These are phyloP conservation scores for Thyridium curvatum DNA, from an alignment of 2,329 filamentous ascomycete species.

Conservation along the genomic window DNA sequence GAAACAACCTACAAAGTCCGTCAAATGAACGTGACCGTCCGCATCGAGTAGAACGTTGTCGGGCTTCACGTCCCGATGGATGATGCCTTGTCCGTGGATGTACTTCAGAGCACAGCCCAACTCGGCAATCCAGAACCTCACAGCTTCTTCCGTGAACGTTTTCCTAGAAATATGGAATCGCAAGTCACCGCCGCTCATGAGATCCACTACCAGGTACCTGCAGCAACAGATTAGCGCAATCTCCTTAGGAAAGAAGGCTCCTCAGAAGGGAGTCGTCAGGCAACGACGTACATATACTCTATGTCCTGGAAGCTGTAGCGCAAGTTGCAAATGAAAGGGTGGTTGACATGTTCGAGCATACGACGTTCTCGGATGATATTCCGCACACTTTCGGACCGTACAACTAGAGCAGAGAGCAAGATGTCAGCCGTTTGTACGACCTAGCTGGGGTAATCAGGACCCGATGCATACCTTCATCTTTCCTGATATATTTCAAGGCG, in stretches of 20 bases:
- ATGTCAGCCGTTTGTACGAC: conserved; percentile 2
- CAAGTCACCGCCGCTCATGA: conserved; percentile 96
- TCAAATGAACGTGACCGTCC: conserved; percentile 92
- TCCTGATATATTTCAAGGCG: conserved; percentile 95
- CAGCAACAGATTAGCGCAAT: too few relatives aligned
- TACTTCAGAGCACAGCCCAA: conserved; percentile 86
- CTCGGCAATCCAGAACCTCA: conserved; percentile 95
- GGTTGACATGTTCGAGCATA: conserved; percentile 97
- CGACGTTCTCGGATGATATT: conserved; percentile 96
- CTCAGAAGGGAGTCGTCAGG: background rate
- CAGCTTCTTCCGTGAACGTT: conserved; percentile 94
- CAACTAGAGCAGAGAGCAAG: conserved; percentile 52
- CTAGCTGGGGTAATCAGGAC: background rate
- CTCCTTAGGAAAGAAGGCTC: background rate
- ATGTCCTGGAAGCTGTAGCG: conserved; percentile 99
- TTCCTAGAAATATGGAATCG: conserved; percentile 97
- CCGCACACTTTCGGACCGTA: conserved; percentile 93
- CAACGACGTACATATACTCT: conserved; percentile 74
- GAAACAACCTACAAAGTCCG: conserved; percentile 73
- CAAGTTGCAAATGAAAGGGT: conserved; percentile 96
- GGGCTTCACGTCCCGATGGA: conserved; percentile 86
- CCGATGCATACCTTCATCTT: conserved; percentile 83
- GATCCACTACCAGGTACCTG: conserved; percentile 94
- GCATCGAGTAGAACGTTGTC: conserved; percentile 86
- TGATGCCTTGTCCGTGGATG: conserved; percentile 79